A percentile compares a stretch with the other conserved stretches of the same genome.
phyloP scores from a whole-genome alignment of 805 yeast species.

The Candida sithepensis region DNA sequence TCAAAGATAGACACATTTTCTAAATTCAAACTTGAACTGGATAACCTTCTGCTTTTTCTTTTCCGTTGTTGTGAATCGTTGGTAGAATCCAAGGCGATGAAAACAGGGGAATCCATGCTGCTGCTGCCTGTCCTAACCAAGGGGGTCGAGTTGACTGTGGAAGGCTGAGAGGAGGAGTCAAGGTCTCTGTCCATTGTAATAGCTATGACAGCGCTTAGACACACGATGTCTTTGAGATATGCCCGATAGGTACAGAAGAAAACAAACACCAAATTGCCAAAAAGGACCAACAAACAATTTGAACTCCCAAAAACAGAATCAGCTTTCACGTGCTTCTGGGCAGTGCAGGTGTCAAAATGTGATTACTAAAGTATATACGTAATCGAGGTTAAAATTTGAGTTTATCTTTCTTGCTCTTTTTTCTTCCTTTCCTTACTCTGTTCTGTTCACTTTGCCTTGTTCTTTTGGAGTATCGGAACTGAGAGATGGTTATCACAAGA shows the following conservation, averaged over 20 bases:
- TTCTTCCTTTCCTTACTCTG: not conserved
- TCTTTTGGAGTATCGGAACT: not conserved
- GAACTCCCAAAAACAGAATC: not conserved
- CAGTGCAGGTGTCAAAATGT: no score
- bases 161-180: constrained; percentile 5
- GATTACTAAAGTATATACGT: no score
- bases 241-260: not conserved
- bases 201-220: no score
- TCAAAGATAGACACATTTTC: constrained; percentile 30
- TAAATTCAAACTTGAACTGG: constrained; percentile 15
- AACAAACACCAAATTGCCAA: not conserved
- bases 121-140: not conserved
- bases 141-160: constrained; percentile 13
- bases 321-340: not conserved
- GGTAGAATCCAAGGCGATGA: constrained; percentile 10
- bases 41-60: constrained; percentile 14
- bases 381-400: no score
- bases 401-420: not conserved
- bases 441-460: not conserved
- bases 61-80: constrained; percentile 1
- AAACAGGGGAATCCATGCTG: constrained; percentile 11
- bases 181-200: not conserved
- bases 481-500: not conserved
- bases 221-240: no score
- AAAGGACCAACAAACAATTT: not conserved